Evolutionary conservation across 176 grass and related monocot genomes (phyloP), one percentile per base, ranked within the genome.

Genomic region (Raddia guianensis): DNA sequence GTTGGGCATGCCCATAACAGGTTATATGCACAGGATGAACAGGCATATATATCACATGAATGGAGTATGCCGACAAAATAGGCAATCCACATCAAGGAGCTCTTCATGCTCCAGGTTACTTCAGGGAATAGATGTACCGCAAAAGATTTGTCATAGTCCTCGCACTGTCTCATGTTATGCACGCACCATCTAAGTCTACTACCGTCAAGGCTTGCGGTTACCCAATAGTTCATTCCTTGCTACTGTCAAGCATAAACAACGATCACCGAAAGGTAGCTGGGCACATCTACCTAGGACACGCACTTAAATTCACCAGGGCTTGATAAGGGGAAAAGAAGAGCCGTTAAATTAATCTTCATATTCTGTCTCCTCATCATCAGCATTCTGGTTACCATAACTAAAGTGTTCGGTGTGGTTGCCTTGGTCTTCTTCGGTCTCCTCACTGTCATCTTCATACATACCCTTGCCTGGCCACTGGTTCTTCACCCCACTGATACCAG

Each of bases 291-390:
- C 47, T 89, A 84, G 54, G 65, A 8, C 43, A 14, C 55, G 56
- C 46, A 0, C 37, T 40, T 40, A 40, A 40, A 5, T 73, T 37
- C 72, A 71, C 37, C 8, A 2, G 58, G 49, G 73, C 15, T 64
- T 32, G 82, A 73, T 57, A 59, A 66, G 75, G 2, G 32, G 2
- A 33, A 48, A 43, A 8, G 35, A 8, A 6, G 9, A 74, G 35
- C 6, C 8, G 9, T 27, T 14, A 51, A 52, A 45, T 86, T 83
- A 96, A 74, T 92, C 87, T 89, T 96, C 93, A 89, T 92, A 86
- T 60, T 88, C 87, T 8, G 90, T 96, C 63, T 96, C 93, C 70
- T 92, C 93, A 43, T 96, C 85, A 52, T 95, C 90, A 37, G 61
- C 85, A 63, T 96, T 90, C 65, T 57, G 67, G 56, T 71, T 82